These are phyloP conservation scores for Orbilia quercus DNA, from an alignment of 2,329 filamentous ascomycete species.

Conservation along the genomic window DNA sequence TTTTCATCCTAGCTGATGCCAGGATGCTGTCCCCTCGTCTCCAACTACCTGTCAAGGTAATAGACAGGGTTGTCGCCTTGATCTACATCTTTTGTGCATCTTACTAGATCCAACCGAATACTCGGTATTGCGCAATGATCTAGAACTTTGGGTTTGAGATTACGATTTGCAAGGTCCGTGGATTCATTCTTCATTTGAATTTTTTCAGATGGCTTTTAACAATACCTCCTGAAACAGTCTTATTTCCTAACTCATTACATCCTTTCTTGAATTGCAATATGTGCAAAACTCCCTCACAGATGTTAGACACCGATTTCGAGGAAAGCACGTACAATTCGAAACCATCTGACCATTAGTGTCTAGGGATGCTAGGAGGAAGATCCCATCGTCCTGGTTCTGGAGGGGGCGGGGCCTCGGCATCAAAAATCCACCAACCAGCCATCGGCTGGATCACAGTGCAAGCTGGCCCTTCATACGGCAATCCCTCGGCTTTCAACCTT, in stretches of 20 bases:
- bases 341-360: no score
- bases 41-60: not conserved
- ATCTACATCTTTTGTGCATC: not conserved
- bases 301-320: no score
- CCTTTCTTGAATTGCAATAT: not conserved
- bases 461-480: conserved; percentile 19
- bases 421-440: conserved; percentile 45
- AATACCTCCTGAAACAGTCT: not conserved
- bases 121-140: conserved; percentile 1
- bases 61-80: not conserved
- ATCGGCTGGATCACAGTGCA: conserved; percentile 43
- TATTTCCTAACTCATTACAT: not conserved
- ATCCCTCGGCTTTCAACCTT: conserved; percentile 22
- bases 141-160: not conserved
- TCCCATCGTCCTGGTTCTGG: no score
- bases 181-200: no score
- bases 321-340: no score
- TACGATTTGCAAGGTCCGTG: no score
- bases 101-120: not conserved
- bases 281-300: not conserved
- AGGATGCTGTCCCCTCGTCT: not conserved
- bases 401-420: not conserved
- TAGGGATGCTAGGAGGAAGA: no score
- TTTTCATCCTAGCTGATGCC: not conserved
- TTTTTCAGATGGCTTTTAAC: no score